These are phyloP conservation scores for Pluteus cervinus DNA, from an alignment of 768 basidiomycete species.

Conservation along the genomic window DNA sequence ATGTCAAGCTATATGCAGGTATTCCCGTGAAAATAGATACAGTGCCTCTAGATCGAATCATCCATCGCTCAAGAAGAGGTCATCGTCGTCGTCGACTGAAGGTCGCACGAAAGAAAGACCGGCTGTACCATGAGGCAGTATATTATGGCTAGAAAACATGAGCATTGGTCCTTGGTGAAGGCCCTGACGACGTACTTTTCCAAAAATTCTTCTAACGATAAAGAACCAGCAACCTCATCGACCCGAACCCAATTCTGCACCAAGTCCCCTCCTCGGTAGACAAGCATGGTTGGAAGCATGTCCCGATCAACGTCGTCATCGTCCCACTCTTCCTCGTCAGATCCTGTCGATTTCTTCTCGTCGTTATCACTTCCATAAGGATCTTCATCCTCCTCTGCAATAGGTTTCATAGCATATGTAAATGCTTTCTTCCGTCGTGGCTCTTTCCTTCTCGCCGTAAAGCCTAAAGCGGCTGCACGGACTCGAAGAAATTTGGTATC, in stretches of 20 bases:
- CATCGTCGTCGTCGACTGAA: no score
- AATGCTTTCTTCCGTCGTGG: conserved; percentile 14
- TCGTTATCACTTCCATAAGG: conserved; percentile 30
- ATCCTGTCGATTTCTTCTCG: no score
- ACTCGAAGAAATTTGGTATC: conserved; percentile 79
- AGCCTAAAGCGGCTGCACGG: conserved; percentile 71
- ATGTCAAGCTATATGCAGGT: no score
- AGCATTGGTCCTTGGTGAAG: no score
- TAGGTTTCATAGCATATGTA: conserved; percentile 40
- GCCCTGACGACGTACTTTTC: conserved; percentile 56
- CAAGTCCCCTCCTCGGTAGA: conserved; percentile 76
- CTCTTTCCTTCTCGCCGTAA: conserved; percentile 39
- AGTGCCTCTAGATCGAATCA: no score
- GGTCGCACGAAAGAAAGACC: no score
- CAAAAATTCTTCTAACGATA: conserved; percentile 65
- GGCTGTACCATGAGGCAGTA: no score
- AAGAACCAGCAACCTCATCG: conserved; percentile 74
- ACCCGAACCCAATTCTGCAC: conserved; percentile 87
- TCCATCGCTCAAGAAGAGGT: no score
- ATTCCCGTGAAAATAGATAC: no score
- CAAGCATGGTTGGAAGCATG: conserved; percentile 73
- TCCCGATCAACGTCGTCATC: conserved; percentile 72
- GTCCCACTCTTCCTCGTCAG: conserved; percentile 38
- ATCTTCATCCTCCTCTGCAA: conserved; percentile 23
- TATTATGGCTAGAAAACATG: no score